Conservation (phyloP, 352 stramenopile species). For the Globisporangium apiculatum region DNA sequence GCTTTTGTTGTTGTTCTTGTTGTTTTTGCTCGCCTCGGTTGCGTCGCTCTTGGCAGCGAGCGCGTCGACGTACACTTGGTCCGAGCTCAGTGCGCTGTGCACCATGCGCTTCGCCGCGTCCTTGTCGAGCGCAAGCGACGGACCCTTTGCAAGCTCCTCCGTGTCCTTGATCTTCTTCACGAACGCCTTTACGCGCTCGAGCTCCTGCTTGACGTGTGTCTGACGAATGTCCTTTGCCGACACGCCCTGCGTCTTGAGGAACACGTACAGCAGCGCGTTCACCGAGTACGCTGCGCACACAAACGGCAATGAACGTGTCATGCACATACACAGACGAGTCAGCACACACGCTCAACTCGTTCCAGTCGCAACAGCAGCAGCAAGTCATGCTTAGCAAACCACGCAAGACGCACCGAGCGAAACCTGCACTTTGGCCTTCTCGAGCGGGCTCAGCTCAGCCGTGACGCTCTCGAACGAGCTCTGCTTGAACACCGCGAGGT, state of each 20-base stretch:
- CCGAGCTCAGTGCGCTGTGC: constrained; percentile 75
- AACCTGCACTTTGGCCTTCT: constrained; percentile 81
- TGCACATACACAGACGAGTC: neutral
- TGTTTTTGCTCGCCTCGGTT: constrained; percentile 17
- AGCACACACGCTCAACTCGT: neutral
- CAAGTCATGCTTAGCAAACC: neutral
- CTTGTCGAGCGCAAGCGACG: constrained; percentile 71
- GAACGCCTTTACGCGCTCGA: constrained; percentile 84
- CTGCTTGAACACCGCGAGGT: constrained; percentile 52
- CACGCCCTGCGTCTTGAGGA: constrained; percentile 82
- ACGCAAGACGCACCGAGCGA: constrained; percentile 48
- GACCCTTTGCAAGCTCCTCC: constrained; percentile 75
- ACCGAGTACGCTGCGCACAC: constrained; percentile 64
- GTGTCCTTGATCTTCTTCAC: constrained; percentile 88
- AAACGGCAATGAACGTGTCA: neutral
- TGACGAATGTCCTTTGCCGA: constrained; percentile 84
- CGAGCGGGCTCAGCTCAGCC: constrained; percentile 48
- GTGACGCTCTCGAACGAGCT: constrained; percentile 51
- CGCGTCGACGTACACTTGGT: constrained; percentile 79
- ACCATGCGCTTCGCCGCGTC: constrained; percentile 77
- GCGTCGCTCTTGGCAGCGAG: constrained; percentile 36
- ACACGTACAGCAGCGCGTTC: constrained; percentile 84
- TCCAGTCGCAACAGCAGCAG: neutral
- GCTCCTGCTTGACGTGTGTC: constrained; percentile 87
- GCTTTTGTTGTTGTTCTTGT: constrained; percentile 28